Evolutionary conservation across 1,284 basidiomycete genomes (phyloP).

Genomic region (Heliocybe sulcata): DNA sequence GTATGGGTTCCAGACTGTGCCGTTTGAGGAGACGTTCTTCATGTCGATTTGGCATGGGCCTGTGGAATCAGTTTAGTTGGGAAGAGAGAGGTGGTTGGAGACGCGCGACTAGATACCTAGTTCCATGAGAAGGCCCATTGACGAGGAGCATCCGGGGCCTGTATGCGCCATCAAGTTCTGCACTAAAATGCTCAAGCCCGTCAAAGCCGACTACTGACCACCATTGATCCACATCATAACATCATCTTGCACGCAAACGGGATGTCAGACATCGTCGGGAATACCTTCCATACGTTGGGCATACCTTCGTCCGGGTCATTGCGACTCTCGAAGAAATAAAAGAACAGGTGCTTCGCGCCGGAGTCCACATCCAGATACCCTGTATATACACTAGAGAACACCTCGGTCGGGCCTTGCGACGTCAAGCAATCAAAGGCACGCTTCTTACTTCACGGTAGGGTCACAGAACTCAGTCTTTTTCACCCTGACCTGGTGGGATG

Average conservation of each 20-base stretch:
- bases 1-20: constrained; percentile 54
- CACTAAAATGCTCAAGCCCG: background rate
- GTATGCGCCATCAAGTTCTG: constrained; percentile 4
- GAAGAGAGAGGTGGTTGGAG: background rate
- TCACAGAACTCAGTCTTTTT: constrained; percentile 59
- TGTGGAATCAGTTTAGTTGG: constrained; percentile 12
- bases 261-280: background rate
- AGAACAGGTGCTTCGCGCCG: constrained; percentile 65
- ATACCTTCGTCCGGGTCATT: constrained; percentile 48
- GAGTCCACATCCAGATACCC: constrained; percentile 57
- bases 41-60: constrained; percentile 55
- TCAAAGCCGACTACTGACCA: constrained; percentile 25
- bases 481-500: constrained; percentile 46
- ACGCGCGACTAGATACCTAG: constrained; percentile 26
- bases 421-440: too few relatives aligned
- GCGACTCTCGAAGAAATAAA: constrained; percentile 82
- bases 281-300: background rate
- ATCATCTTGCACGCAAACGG: constrained; percentile 33
- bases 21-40: constrained; percentile 35
- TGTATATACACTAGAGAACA: constrained; percentile 54
- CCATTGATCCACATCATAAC: constrained; percentile 72
- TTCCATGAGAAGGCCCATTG: constrained; percentile 50
- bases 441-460: constrained; percentile 46
- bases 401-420: too few relatives aligned
- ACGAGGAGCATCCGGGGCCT: constrained; percentile 62